These are phyloP conservation scores for Blastobotrys buckinghamii DNA, from an alignment of 1,139 yeast species.

Conservation along the genomic window DNA sequence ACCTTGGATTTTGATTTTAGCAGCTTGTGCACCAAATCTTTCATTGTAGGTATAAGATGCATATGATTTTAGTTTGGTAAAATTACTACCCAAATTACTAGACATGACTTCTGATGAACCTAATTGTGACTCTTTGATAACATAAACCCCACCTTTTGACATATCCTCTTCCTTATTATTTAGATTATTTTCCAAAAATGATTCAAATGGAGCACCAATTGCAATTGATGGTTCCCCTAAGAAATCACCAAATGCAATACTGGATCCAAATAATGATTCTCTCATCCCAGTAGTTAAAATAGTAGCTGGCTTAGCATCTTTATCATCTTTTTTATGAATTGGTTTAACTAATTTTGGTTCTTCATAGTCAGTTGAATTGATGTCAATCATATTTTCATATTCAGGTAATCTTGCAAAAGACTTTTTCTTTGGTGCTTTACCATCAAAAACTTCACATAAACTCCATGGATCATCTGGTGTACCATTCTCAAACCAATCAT, in stretches of 20 bases:
- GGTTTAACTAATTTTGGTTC: not conserved
- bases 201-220: conserved; percentile 45
- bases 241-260: conserved; percentile 38
- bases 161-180: not conserved
- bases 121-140: conserved; percentile 15
- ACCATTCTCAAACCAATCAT: conserved; percentile 38
- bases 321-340: not conserved
- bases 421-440: conserved; percentile 14
- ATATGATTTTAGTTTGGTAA: not conserved
- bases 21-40: conserved; percentile 31
- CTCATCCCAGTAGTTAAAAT: conserved; percentile 23
- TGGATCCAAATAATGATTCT: conserved; percentile 37
- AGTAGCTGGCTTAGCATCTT: conserved; percentile 2
- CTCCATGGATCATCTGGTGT: conserved; percentile 36
- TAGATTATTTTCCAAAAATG: conserved; percentile 3
- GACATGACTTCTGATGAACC: not conserved
- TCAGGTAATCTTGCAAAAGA: conserved; percentile 9
- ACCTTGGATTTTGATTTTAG: conserved; percentile 13
- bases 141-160: conserved; percentile 22
- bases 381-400: not conserved
- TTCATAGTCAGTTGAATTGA: not conserved
- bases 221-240: conserved; percentile 38
- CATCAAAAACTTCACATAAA: conserved; percentile 39
- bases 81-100: not conserved
- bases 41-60: conserved; percentile 14